Conservation (phyloP, 768 basidiomycete species). For the Suillus sp. region DNA sequence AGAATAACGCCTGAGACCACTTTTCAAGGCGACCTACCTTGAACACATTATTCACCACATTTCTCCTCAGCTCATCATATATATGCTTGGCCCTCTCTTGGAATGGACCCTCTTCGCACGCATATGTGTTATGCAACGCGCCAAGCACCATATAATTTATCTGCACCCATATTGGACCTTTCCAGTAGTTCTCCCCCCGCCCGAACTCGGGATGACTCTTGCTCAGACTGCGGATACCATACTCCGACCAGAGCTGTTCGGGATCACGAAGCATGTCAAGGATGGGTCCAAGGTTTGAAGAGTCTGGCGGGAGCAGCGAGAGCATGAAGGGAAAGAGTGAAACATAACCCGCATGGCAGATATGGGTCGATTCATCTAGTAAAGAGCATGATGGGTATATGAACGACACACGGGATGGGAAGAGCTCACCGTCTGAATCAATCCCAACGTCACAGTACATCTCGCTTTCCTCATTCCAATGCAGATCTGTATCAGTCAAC, state of each 20-base stretch:
- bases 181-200: constrained; percentile 95
- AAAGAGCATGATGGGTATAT: background rate
- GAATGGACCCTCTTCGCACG: constrained; percentile 76
- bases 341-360: constrained; percentile 91
- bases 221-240: constrained; percentile 86
- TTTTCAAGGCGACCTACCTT: constrained; percentile 43
- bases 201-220: constrained; percentile 90
- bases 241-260: constrained; percentile 87
- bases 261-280: constrained; percentile 81
- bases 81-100: constrained; percentile 74
- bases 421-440: constrained; percentile 70
- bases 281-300: constrained; percentile 79
- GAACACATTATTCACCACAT: constrained; percentile 84
- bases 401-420: constrained; percentile 8
- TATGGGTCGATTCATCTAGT: constrained; percentile 81
- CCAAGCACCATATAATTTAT: constrained; percentile 93
- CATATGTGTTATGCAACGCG: constrained; percentile 81
- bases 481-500: constrained; percentile 61
- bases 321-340: constrained; percentile 94
- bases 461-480: constrained; percentile 86
- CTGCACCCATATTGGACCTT: constrained; percentile 94
- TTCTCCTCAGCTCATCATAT: constrained; percentile 77
- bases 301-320: constrained; percentile 72
- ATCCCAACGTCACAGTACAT: constrained; percentile 95
- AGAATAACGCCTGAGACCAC: background rate